A percentile compares a stretch with the other conserved stretches of the same genome.
phyloP scores from a whole-genome alignment of 2,329 filamentous ascomycete genomes.

The Neofusicoccum ribis region DNA sequence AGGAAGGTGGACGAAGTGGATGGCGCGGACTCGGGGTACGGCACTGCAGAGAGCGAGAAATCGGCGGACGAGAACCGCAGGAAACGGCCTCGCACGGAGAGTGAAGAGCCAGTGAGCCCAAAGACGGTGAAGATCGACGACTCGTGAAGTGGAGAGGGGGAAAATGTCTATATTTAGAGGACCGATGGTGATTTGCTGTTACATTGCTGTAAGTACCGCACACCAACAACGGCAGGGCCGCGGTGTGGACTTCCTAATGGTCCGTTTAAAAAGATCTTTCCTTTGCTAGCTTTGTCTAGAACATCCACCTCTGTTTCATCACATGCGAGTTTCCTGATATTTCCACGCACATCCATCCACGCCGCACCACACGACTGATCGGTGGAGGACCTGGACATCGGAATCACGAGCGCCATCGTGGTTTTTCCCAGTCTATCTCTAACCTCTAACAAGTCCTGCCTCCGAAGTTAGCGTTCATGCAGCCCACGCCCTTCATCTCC shows the following conservation, averaged over 20 bases:
- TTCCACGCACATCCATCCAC: background rate
- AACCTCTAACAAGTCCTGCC: background rate
- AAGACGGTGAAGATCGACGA: constrained; percentile 6
- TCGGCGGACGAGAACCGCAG: background rate
- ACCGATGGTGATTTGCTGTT: constrained; percentile 9
- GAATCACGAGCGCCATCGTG: background rate
- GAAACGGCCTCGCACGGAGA: background rate
- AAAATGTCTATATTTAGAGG: constrained; percentile 13
- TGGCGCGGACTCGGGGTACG: background rate
- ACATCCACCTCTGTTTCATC: constrained; percentile 11
- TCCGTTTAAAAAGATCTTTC: background rate
- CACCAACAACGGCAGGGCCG: constrained; percentile 8
- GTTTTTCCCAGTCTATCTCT: background rate
- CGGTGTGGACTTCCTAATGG: background rate
- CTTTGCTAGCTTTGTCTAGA: background rate
- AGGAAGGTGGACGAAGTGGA: background rate
- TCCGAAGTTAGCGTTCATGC: background rate
- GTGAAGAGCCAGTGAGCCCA: background rate
- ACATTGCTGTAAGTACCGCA: constrained; percentile 11
- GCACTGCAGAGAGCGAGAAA: background rate
- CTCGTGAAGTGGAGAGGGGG: constrained; percentile 2
- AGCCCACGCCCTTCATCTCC: background rate
- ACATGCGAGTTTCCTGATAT: constrained; percentile 11
- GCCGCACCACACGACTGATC: background rate
- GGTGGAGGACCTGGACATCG: too few species aligned